phyloP scores from a whole-genome alignment of 2,329 filamentous ascomycete species.

The Colletotrichum gigasporum region DNA sequence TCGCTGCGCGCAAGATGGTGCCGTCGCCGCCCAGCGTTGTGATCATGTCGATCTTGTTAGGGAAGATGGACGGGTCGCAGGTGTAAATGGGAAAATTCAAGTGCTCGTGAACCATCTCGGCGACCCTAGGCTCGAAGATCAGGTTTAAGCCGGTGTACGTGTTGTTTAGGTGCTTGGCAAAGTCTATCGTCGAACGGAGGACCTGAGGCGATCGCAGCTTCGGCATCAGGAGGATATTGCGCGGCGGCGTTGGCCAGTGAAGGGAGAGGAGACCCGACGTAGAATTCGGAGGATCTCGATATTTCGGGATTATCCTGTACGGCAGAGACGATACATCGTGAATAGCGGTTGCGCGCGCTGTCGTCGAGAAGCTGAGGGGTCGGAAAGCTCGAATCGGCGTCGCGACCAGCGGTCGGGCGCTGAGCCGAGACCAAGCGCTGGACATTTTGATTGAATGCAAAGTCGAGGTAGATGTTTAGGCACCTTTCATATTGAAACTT shows the following conservation, averaged over 20 bases:
- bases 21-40: conserved; percentile 94
- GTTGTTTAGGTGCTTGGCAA: conserved; percentile 76
- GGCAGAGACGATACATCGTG: conserved; percentile 60
- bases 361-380: conserved; percentile 8
- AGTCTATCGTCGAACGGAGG: conserved; percentile 60
- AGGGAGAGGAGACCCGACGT: conserved; percentile 60
- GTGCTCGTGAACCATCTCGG: conserved; percentile 73
- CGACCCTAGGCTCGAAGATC: conserved; percentile 82
- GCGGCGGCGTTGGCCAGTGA: conserved; percentile 63
- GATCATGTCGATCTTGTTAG: conserved; percentile 86
- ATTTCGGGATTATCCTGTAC: conserved; percentile 68
- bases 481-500: neutral
- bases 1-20: conserved; percentile 86
- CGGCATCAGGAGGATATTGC: conserved; percentile 66
- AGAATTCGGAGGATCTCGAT: conserved; percentile 66
- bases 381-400: neutral
- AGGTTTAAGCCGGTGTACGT: conserved; percentile 86
- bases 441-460: neutral
- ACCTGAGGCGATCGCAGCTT: conserved; percentile 67
- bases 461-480: neutral
- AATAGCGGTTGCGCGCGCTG: conserved; percentile 54
- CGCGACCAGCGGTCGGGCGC: neutral
- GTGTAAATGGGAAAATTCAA: conserved; percentile 81
- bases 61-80: conserved; percentile 61
- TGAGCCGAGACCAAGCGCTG: neutral